Percentiles rank a stretch among this genome's conserved stretches.
phyloP scores from a whole-genome alignment of 75 land plant species.

The Cunninghamia lanceolata region DNA sequence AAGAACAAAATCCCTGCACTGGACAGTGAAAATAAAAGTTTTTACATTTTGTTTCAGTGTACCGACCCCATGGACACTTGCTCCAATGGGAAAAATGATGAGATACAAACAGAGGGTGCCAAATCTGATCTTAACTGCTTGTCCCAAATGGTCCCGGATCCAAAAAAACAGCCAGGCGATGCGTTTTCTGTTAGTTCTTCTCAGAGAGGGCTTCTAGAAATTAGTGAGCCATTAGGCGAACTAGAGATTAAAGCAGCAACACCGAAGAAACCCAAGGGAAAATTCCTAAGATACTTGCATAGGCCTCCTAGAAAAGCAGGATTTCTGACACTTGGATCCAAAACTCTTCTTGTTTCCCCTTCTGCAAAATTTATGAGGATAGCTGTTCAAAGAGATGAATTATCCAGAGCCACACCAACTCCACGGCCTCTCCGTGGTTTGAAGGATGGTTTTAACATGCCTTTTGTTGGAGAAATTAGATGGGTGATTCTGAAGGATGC shows the following conservation, averaged over 20 bases:
- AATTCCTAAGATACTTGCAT: not conserved
- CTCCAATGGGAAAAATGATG: not conserved
- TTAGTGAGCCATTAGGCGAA: not conserved
- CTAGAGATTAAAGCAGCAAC: not conserved
- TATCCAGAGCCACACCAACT: constrained; percentile 45
- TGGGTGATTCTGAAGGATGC: constrained; percentile 40
- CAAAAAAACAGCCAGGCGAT: not conserved
- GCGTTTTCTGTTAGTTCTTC: not conserved
- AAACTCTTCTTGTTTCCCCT: constrained; percentile 32
- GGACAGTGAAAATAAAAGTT: not conserved
- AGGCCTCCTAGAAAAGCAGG: constrained; percentile 6
- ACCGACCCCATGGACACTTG: not conserved
- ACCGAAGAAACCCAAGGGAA: not conserved
- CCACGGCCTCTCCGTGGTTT: constrained; percentile 16
- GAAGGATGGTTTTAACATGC: constrained; percentile 42
- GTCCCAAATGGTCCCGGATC: not conserved
- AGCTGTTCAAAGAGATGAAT: constrained; percentile 48
- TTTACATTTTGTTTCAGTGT: not conserved
- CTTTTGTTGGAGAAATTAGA: constrained; percentile 52
- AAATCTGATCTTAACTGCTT: not conserved
- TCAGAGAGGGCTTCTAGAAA: constrained; percentile 5
- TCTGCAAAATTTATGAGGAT: constrained; percentile 49
- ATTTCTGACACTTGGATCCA: constrained; percentile 11
- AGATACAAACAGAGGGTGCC: not conserved
- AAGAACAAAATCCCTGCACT: not conserved